Base-by-base conservation (phyloP, 257 asterid species). In the Parsonsia alboflavescens region DNA sequence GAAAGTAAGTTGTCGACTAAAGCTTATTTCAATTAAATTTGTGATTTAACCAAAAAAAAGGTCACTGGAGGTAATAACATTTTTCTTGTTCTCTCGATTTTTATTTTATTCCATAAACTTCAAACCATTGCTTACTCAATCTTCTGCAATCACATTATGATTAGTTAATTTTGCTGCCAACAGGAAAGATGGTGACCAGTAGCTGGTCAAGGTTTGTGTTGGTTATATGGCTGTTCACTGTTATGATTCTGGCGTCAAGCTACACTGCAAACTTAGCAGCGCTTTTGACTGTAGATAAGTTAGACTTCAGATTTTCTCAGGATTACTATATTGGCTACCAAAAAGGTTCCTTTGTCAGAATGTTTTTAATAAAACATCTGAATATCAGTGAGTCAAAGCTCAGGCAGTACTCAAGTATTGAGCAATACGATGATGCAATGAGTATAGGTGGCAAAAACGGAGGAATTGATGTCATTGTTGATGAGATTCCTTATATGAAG, bases 251-350 rank as follows among this genome's bases (percentile, higher is more conserved):
- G 7, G 82, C 84, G 84, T 93, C 88, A 76, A 88, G 96, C 78
- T 89, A 85, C 75, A 89, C 91, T 0, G 93, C 93, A 0, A 85
- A 75, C 73, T 72, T 90, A 46, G 80, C 90, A 2, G 84, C 96
- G 19, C 85, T 88, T 61, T 68, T 90, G 41, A 88, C 96, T 0
- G 85, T 88, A 1, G 87, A 86, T 57, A 90, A 83, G 67, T 53
- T 90, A 21, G 75, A 82, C 30, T 83, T 80, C 26, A 77, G 68
- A 0, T 72, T 88, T 73, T 76, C 89, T 3, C 84, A 79, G 48
- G 79, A 76, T 45, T 77, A 72, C 58, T 48, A 54, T 39, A 61
- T 88, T 4, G 96, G 93, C 24, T 82, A 12, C 45, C 89, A 85
- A 16, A 74, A 58, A n/a, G 89, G 83, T 36, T 82, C 89, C 33